Conservation (phyloP, 352 stramenopile genomes). For the Pythium dissotocum region DNA sequence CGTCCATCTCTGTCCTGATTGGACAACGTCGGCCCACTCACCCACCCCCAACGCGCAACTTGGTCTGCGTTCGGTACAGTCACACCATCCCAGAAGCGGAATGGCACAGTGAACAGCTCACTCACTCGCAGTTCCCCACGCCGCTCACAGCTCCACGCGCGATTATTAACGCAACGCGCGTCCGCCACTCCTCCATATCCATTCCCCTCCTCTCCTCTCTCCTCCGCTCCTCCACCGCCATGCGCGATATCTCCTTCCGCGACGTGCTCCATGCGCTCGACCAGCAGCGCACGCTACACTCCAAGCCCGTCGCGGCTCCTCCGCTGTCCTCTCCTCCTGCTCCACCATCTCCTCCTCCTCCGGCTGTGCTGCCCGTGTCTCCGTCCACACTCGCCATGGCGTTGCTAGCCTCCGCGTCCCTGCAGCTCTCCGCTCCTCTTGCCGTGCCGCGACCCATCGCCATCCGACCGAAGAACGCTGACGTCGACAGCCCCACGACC, state of each 20-base stretch:
- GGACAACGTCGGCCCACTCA: not conserved
- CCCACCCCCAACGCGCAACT: conserved; percentile 6
- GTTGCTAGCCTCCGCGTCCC: conserved; percentile 12
- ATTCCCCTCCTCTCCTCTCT: conserved; percentile 6
- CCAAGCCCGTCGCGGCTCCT: not conserved
- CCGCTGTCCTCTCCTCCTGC: conserved; percentile 5
- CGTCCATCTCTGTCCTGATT: conserved; percentile 9
- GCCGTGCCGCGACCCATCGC: not conserved
- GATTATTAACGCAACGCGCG: too few relatives aligned
- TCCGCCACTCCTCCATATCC: too few relatives aligned
- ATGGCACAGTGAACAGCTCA: conserved; percentile 8
- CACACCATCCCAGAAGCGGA: conserved; percentile 10
- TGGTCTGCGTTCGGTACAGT: not conserved
- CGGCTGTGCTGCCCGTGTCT: not conserved
- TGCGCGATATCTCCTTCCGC: conserved; percentile 24
- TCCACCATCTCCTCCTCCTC: not conserved
- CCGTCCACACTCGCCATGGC: conserved; percentile 13
- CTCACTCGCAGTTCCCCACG: not conserved
- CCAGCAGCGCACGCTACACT: not conserved
- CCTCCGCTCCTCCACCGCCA: conserved; percentile 1
- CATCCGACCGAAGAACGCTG: conserved; percentile 12
- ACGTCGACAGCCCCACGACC: not conserved
- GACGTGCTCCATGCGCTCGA: conserved; percentile 20
- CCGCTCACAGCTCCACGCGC: too few relatives aligned
- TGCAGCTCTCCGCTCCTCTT: not conserved